Evolutionary conservation across 306 rosid species (phyloP).

Genomic region (Albizia julibrissin): DNA sequence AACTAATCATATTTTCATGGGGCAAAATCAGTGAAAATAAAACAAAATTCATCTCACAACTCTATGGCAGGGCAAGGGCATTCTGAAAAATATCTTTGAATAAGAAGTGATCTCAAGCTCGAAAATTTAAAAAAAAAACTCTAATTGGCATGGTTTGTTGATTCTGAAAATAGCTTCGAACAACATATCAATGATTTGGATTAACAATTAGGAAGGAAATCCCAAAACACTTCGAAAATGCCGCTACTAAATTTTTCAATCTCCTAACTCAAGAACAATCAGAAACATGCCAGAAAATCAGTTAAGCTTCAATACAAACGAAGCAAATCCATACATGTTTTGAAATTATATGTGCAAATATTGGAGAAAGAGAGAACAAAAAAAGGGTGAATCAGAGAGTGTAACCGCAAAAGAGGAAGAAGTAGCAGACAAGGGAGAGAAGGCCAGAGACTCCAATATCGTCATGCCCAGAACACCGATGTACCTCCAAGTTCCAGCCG

Average conservation of each 20-base stretch:
- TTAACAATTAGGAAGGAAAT: background rate
- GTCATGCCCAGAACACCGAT: constrained; percentile 34
- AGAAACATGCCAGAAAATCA: background rate
- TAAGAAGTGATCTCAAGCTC: background rate
- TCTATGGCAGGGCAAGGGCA: background rate
- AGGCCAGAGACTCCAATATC: constrained; percentile 36
- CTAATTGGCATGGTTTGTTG: background rate
- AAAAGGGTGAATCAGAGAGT: constrained; percentile 33
- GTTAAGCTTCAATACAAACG: too few relatives aligned
- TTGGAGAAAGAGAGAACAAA: background rate
- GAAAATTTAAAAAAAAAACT: background rate
- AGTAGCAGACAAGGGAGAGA: constrained; percentile 43
- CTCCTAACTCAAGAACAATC: background rate
- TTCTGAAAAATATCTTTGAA: background rate
- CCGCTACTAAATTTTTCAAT: background rate
- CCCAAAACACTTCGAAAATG: background rate
- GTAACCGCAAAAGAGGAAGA: constrained; percentile 53
- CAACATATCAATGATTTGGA: background rate
- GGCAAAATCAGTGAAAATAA: too few relatives aligned
- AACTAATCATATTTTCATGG: too few relatives aligned
- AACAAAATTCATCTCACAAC: background rate
- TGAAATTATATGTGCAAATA: background rate
- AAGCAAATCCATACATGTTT: background rate
- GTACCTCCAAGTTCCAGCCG: constrained; percentile 37
- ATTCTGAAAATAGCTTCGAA: background rate